Base-by-base conservation (phyloP, 164 flowering plant species). In the Stephania yunnanensis region DNA sequence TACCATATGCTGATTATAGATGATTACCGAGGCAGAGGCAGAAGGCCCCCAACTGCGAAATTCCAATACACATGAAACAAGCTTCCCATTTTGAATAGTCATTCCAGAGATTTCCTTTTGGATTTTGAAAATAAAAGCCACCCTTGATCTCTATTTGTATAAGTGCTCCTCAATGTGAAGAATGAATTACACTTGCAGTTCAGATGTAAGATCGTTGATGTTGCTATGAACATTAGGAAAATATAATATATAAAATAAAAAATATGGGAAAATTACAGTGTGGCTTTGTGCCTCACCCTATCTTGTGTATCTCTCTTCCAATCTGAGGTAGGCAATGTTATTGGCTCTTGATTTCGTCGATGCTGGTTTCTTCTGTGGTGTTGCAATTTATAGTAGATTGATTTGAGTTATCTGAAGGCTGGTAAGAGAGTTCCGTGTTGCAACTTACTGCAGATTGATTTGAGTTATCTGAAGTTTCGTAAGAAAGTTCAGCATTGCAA, bases 291-390 rank as follows among this genome's bases (percentile, higher is more conserved):
- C 71, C 12, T 6, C 6, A 46, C 44, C 61, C 61, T 70, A 36
- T 46, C 74, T 50, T 72, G 36, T 52, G 44, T 50, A 77, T 72
- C 19, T 65, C 71, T 72, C 67, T 11, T 45, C 70, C 25, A 31
- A 65, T 64, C 48, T n/a, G 63, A 15, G n/a, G 30, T 22, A 25
- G 73, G 69, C 29, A 15, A 19, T 46, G 29, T 69, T 84, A 87
- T 74, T 86, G 85, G 72, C 86, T 86, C 52, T 85, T 76, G 52
- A 84, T 74, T 70, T 91, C 92, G 73, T 91, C 95, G 50, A 79
- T 72, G 75, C 70, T 80, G 45, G 81, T 72, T 67, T 87, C 92
- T 74, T 89, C 85, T 20, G 71, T 6, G 53, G 77, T 77, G 50
- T 76, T 85, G 88, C 87, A 78, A 53, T 55, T 86, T 65, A 83